A percentile compares a stretch with the other conserved stretches of the same genome.
Evolutionary conservation across 1,284 basidiomycete species (phyloP).

Genomic region (Pulveroboletus sp.): DNA sequence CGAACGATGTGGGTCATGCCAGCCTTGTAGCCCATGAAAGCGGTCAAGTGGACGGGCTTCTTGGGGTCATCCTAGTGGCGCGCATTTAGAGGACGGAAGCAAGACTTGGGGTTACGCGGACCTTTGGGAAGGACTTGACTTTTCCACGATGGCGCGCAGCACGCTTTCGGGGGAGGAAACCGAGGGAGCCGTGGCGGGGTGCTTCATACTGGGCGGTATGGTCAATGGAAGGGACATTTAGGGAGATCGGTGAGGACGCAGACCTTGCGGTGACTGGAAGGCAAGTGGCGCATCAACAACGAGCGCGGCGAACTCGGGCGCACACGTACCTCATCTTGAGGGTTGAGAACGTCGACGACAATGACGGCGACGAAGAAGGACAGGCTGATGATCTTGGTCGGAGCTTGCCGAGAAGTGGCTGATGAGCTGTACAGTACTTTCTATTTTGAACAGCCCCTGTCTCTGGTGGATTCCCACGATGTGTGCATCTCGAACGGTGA

Average conservation of each 20-base stretch:
- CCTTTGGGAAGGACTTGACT: slow-evolving; percentile 98
- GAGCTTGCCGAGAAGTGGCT: slow-evolving; percentile 36
- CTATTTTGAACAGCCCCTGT: slow-evolving; percentile 26
- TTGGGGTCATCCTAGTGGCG: slow-evolving; percentile 90
- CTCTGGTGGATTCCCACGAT: background rate
- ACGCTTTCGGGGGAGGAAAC: slow-evolving; percentile 93
- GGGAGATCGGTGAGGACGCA: slow-evolving; percentile 25
- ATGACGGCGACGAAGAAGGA: background rate
- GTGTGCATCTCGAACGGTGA: background rate
- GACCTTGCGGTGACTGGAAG: slow-evolving; percentile 63
- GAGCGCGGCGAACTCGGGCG: background rate
- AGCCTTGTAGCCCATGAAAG: slow-evolving; percentile 99
- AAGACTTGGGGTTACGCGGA: slow-evolving; percentile 36
- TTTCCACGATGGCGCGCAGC: slow-evolving; percentile 95
- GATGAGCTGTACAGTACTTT: slow-evolving; percentile 34
- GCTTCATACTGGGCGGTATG: slow-evolving; percentile 77
- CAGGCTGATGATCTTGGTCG: slow-evolving; percentile 15
- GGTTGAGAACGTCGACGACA: slow-evolving; percentile 16
- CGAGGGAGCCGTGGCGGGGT: slow-evolving; percentile 92
- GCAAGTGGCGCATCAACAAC: slow-evolving; percentile 16
- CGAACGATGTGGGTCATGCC: slow-evolving; percentile 99
- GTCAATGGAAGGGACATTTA: slow-evolving; percentile 12
- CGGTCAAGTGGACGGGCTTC: slow-evolving; percentile 99
- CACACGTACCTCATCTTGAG: slow-evolving; percentile 34
- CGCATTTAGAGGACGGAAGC: slow-evolving; percentile 5